A percentile compares a stretch with the other conserved stretches of the same genome.
These are phyloP conservation scores for Arctium lappa DNA, from an alignment of 129 eudicot genomes.

Conservation along the genomic window DNA sequence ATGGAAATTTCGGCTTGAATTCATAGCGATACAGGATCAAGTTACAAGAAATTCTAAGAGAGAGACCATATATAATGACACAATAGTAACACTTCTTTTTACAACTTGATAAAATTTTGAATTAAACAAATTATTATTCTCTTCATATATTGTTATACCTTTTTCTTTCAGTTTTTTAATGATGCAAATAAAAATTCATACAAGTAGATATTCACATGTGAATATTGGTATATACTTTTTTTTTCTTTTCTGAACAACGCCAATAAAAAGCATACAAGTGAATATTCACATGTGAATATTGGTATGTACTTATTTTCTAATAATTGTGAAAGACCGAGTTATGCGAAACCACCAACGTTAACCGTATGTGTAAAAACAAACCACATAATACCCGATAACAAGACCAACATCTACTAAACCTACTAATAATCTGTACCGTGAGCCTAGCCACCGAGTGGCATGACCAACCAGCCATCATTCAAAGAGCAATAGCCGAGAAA, in stretches of 20 bases:
- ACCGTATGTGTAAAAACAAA: neutral
- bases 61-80: neutral
- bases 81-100: neutral
- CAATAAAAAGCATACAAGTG: neutral
- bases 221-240: neutral
- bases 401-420: neutral
- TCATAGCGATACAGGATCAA: neutral
- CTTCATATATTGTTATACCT: neutral
- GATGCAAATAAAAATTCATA: neutral
- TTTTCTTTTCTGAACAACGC: neutral
- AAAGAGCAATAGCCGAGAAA: slow-evolving; percentile 54
- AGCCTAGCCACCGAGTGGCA: too few relatives aligned
- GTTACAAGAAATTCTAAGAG: neutral
- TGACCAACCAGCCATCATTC: neutral
- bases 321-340: neutral
- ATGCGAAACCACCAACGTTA: neutral
- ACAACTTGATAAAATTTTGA: too few relatives aligned
- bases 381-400: neutral
- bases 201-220: neutral
- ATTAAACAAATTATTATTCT: neutral
- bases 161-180: too few relatives aligned
- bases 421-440: neutral
- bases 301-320: neutral
- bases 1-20: neutral
- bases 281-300: neutral